These are phyloP conservation scores for Aspergillus piperis DNA, from an alignment of 2,329 filamentous ascomycete species.

Conservation along the genomic window DNA sequence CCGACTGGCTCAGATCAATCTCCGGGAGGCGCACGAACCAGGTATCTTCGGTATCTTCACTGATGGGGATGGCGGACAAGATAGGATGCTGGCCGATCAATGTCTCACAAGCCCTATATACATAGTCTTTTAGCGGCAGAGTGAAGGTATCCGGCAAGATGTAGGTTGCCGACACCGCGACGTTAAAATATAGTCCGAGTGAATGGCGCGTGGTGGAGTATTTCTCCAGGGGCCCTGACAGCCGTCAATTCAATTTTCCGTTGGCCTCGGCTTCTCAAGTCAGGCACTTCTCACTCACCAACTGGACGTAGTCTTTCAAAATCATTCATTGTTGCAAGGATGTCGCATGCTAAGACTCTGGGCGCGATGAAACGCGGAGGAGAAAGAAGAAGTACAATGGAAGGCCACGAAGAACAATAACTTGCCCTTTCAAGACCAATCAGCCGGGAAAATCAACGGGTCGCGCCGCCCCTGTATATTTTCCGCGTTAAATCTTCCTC, in stretches of 20 bases:
- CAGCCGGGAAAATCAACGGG: neutral
- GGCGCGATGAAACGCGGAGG: no score
- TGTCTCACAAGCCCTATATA: conserved; percentile 40
- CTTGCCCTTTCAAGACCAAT: neutral
- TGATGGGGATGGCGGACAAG: conserved; percentile 46
- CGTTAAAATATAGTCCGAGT: conserved; percentile 48
- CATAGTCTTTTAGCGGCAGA: conserved; percentile 30
- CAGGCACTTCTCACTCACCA: conserved; percentile 25
- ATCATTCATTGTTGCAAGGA: conserved; percentile 46
- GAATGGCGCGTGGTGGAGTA: conserved; percentile 48
- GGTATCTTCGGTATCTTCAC: conserved; percentile 42
- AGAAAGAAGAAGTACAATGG: no score
- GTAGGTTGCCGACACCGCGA: conserved; percentile 45
- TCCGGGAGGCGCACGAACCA: conserved; percentile 49
- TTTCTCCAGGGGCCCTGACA: conserved; percentile 46
- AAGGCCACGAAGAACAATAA: no score
- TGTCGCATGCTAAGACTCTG: no score
- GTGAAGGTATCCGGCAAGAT: conserved; percentile 28
- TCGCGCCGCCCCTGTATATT: neutral
- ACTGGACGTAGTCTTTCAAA: conserved; percentile 33
- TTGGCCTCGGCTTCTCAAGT: neutral
- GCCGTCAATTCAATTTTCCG: neutral
- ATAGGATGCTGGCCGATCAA: conserved; percentile 46
- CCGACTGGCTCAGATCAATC: conserved; percentile 43
- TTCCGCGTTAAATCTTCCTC: no score